phyloP scores from a whole-genome alignment of 176 grass and related monocot species.

The Poa annua region DNA sequence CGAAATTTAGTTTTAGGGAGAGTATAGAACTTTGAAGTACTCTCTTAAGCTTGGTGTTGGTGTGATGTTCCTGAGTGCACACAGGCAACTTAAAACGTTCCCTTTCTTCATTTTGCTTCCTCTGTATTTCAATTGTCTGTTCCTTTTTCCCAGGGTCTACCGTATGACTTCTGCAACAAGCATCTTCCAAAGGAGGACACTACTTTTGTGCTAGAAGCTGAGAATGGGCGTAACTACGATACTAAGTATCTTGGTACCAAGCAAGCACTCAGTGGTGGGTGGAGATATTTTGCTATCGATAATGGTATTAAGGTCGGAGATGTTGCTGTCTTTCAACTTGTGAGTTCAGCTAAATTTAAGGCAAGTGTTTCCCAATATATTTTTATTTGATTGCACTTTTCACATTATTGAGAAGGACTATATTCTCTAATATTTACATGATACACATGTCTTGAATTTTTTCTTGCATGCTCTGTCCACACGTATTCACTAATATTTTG shows the following conservation, averaged over 20 bases:
- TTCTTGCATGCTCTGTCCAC: background rate
- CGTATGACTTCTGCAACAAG: constrained; percentile 48
- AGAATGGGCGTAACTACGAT: constrained; percentile 39
- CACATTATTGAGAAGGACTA: background rate
- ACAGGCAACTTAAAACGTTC: background rate
- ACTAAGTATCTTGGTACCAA: constrained; percentile 31
- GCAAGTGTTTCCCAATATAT: constrained; percentile 27
- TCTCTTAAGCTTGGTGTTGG: background rate
- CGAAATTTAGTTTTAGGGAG: constrained; percentile 5
- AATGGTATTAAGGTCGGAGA: constrained; percentile 50
- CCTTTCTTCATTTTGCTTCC: background rate
- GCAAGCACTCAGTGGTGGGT: constrained; percentile 54
- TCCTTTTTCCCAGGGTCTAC: constrained; percentile 43
- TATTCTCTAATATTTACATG: background rate
- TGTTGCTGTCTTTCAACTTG: constrained; percentile 50
- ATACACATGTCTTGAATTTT: constrained; percentile 29
- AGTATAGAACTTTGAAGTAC: background rate
- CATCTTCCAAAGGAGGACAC: constrained; percentile 49
- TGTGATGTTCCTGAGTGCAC: background rate
- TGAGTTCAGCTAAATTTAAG: constrained; percentile 43
- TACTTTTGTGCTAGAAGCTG: constrained; percentile 44
- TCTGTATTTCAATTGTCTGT: constrained; percentile 17
- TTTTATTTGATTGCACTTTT: constrained; percentile 11
- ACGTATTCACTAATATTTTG: background rate
- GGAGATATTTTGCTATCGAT: constrained; percentile 50